These are phyloP conservation scores for Termitomyces sp. DNA, from an alignment of 768 basidiomycete genomes.

Conservation along the genomic window DNA sequence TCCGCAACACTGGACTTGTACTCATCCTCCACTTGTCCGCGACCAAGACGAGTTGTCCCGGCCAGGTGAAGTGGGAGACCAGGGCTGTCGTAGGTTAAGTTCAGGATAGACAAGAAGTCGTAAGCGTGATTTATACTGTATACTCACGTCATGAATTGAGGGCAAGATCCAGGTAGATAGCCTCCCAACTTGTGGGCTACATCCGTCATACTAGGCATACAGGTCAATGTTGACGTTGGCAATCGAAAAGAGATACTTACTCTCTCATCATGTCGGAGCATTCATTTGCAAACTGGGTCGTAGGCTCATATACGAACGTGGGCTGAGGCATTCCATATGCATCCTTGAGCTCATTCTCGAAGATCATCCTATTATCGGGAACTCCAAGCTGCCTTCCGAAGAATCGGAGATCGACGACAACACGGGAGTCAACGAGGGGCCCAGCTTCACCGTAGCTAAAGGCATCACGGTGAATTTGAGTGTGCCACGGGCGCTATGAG, in stretches of 20 bases:
- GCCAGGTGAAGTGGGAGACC: not conserved
- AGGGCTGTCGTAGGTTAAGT: not conserved
- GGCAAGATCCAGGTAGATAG: not conserved
- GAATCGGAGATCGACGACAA: slow-evolving; percentile 20
- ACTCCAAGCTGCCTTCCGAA: not conserved
- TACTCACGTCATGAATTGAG: slow-evolving; percentile 1
- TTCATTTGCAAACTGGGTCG: not conserved
- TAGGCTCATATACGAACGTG: not conserved
- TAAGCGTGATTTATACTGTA: not conserved
- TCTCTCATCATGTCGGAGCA: not conserved
- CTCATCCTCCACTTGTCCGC: not conserved
- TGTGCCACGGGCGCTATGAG: slow-evolving; percentile 22
- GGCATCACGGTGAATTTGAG: slow-evolving; percentile 29
- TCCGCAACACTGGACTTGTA: not conserved
- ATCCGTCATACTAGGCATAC: not conserved
- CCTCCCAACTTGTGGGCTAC: not conserved
- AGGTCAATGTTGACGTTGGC: not conserved
- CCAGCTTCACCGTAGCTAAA: slow-evolving; percentile 29
- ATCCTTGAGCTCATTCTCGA: not conserved
- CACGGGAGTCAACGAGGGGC: slow-evolving; percentile 20
- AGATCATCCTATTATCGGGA: not conserved
- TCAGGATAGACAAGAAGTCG: too few species aligned
- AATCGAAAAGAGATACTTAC: not conserved
- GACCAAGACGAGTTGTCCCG: not conserved
- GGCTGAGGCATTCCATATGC: slow-evolving; percentile 2